These are phyloP conservation scores for Arthrobotrys entomopaga DNA, from an alignment of 2,329 filamentous ascomycete genomes.

Conservation along the genomic window DNA sequence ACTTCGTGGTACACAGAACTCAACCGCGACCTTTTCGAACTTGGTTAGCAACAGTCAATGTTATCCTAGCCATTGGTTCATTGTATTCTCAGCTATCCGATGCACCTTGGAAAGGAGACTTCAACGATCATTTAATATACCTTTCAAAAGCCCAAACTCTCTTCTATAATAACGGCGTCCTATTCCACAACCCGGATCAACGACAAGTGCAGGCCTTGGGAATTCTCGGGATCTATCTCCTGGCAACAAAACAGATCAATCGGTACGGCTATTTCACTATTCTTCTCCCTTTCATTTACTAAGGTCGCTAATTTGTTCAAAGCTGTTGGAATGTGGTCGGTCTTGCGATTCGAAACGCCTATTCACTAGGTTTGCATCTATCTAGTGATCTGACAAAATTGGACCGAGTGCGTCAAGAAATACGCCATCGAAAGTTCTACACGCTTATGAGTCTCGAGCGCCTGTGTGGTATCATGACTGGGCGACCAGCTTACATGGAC, in stretches of 20 bases:
- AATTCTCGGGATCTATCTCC: slow-evolving; percentile 57
- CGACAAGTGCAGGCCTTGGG: slow-evolving; percentile 56
- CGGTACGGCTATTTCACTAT: slow-evolving; percentile 47
- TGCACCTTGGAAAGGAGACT: slow-evolving; percentile 56
- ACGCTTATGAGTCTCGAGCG: slow-evolving; percentile 55
- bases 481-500: slow-evolving; percentile 58
- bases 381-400: slow-evolving; percentile 56
- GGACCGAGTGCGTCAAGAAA: slow-evolving; percentile 55
- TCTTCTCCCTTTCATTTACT: not conserved
- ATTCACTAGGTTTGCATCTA: slow-evolving; percentile 57
- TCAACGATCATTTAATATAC: slow-evolving; percentile 55
- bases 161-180: slow-evolving; percentile 54
- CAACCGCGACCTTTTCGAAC: slow-evolving; percentile 56
- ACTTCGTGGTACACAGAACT: slow-evolving; percentile 54
- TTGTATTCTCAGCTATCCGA: slow-evolving; percentile 57
- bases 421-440: slow-evolving; percentile 48
- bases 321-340: slow-evolving; percentile 59
- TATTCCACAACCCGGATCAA: slow-evolving; percentile 57
- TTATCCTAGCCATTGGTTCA: slow-evolving; percentile 57
- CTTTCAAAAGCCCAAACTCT: slow-evolving; percentile 55
- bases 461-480: slow-evolving; percentile 57
- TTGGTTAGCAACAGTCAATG: slow-evolving; percentile 57
- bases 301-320: slow-evolving; percentile 15
- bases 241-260: slow-evolving; percentile 57
- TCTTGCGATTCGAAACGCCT: slow-evolving; percentile 56